Evolutionary conservation across 257 asterid species (phyloP), one percentile per base, ranked within the genome.

Genomic region (Primulina huaijiensis): DNA sequence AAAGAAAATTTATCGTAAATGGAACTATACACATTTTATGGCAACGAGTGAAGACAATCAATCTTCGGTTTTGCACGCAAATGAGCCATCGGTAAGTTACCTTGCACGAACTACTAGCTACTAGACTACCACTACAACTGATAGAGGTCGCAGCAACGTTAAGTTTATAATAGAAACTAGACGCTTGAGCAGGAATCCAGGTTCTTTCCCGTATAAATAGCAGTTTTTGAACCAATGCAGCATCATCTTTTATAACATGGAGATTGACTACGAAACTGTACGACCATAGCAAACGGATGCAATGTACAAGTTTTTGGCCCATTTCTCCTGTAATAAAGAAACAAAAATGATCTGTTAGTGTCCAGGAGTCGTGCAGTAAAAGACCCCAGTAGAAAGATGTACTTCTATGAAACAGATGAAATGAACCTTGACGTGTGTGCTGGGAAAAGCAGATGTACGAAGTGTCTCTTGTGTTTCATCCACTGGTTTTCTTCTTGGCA

Each of bases 381-480:
- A 4, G 17, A 8, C 14, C 25, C 0, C 20, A 58, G 3, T 5
- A 50, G 19, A 64, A 31, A 33, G 43, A 59, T 2, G 4, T 14
- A 30, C 8, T n/a, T 72, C n/a, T 27, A 1, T 38, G 60, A 17
- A 10, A 62, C 53, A 29, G 60, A 35, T 25, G n/a, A 43, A 58
- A 40, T 33, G 46, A 12, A 87, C 97, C 96, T 87, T 92, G 52
- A 89, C 87, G 58, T 89, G 96, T 14, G 73, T 56, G 67, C 92
- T 86, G 7, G 97, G 97, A 67, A 91, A 91, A 71, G 88, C 91
- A 29, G 96, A 83, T 20, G 97, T 91, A 3, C 95, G 95, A 6
- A 89, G 93, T 0, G 96, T 91, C 80, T 91, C 97, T 76, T 91
- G 97, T 23, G 96, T 89, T 80, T 89, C 96, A 60, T 89, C 95